These are phyloP conservation scores for Malassezia caprae DNA, from an alignment of 1,284 basidiomycete species.

Conservation along the genomic window DNA sequence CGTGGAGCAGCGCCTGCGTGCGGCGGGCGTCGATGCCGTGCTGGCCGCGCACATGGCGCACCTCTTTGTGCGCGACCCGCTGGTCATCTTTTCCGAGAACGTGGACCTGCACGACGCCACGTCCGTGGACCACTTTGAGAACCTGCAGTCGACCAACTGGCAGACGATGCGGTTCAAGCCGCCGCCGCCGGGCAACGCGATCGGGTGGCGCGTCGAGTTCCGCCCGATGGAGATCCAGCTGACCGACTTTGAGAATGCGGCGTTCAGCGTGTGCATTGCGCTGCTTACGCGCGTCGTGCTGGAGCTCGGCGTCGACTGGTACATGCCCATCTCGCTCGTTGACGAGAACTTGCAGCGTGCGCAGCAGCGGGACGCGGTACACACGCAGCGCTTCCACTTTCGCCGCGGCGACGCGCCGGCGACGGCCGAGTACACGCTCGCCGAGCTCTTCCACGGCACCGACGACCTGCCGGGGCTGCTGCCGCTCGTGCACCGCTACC, in stretches of 20 bases:
- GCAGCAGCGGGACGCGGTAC: conserved; percentile 70
- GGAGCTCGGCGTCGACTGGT: conserved; percentile 81
- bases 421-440: conserved; percentile 79
- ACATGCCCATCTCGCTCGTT: conserved; percentile 94
- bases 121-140: conserved; percentile 96
- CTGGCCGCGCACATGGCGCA: conserved; percentile 87
- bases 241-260: conserved; percentile 98
- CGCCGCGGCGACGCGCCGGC: conserved; percentile 61
- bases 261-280: conserved; percentile 86
- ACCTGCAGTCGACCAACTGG: conserved; percentile 99
- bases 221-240: conserved; percentile 97
- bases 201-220: conserved; percentile 98
- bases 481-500: conserved; percentile 71
- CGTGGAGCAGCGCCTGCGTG: conserved; percentile 46
- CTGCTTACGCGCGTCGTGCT: conserved; percentile 87
- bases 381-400: conserved; percentile 73
- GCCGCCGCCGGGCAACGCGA: conserved; percentile 68
- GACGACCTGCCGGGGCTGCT: conserved; percentile 74
- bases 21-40: conserved; percentile 65
- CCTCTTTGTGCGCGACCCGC: conserved; percentile 91
- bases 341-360: conserved; percentile 92
- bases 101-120: conserved; percentile 78
- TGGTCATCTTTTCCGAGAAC: conserved; percentile 89
- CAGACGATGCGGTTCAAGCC: conserved; percentile 98
- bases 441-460: conserved; percentile 90